Base-by-base conservation (phyloP, 1,284 basidiomycete genomes). In the Pseudozyma sp. region DNA sequence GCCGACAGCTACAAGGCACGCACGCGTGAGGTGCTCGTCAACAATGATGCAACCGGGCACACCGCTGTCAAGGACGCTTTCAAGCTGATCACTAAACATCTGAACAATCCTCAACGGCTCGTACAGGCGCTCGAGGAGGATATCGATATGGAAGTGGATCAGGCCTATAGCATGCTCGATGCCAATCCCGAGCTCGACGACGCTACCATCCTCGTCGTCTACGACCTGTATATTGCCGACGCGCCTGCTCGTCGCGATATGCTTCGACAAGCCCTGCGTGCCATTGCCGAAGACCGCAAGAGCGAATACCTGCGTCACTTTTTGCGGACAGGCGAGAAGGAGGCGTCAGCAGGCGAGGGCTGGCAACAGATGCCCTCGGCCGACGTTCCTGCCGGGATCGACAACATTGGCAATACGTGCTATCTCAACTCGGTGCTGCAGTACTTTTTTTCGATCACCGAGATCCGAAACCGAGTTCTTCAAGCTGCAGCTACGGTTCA, bases 361-460 rank as follows among this genome's bases (percentile, higher is more conserved):
- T 67, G 76, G 74, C 78, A 80, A 48, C 73, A 75, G 40, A 48
- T 71, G 43, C 65, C 79, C 1, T 87, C 89, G 42, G 86, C 87
- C 1, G 92, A 93, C 67, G 87, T 91, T 78, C 94, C 94, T 14
- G 89, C 93, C 57, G 94, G 94, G 1, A 88, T 95, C 38, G 93
- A 95, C 82, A 95, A 96, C 83, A 90, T 97, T 38, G 94, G 94
- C 56, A 97, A 97, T 81, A 95, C 93, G 0, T 95, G 93, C 83
- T 96, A 95, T 84, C 88, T 96, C 59, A 95, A 95, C 84, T 95
- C 93, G 18, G 86, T 94, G 25, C 87, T 94, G 14, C 85, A 95
- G 90, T 97, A 97, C 85, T 95, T 97, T 84, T 96, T 94, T 85
- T 95, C 94, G n/a, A 93, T 97, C 85, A 91, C 90, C 80, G 92